These are phyloP conservation scores for Podospora conica DNA, from an alignment of 495 filamentous ascomycete species.

Conservation along the genomic window DNA sequence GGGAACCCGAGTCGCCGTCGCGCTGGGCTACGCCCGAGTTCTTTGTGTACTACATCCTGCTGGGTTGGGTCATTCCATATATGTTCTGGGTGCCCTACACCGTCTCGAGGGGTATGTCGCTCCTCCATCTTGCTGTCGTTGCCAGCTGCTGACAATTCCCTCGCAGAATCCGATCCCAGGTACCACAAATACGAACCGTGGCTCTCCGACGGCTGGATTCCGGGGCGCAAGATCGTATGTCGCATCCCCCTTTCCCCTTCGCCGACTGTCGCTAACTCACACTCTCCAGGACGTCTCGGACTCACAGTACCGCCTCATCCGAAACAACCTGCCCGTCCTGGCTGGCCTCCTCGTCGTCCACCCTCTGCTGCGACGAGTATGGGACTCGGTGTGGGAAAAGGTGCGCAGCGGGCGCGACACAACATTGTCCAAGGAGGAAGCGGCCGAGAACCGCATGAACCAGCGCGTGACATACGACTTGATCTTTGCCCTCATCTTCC, in stretches of 20 bases:
- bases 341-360: constrained; percentile 63
- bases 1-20: constrained; percentile 35
- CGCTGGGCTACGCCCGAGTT: constrained; percentile 88
- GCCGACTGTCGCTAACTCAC: background rate
- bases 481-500: constrained; percentile 70
- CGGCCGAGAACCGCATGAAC: constrained; percentile 61
- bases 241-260: background rate
- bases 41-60: constrained; percentile 69
- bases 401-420: background rate
- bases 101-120: constrained; percentile 70
- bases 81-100: constrained; percentile 89
- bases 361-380: constrained; percentile 67
- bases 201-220: constrained; percentile 83
- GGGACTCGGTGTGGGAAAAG: constrained; percentile 40
- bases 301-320: constrained; percentile 78
- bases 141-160: constrained; percentile 11
- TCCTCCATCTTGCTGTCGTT: background rate
- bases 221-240: constrained; percentile 82
- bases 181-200: constrained; percentile 66
- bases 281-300: constrained; percentile 75
- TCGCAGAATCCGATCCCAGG: constrained; percentile 68
- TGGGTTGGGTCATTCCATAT: constrained; percentile 61
- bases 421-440: constrained; percentile 22
- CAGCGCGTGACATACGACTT: constrained; percentile 81
- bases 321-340: constrained; percentile 80